Percentiles rank a stretch among this genome's conserved stretches.
phyloP scores from a whole-genome alignment of 345 rosid genomes.

The Physaria fendleri region DNA sequence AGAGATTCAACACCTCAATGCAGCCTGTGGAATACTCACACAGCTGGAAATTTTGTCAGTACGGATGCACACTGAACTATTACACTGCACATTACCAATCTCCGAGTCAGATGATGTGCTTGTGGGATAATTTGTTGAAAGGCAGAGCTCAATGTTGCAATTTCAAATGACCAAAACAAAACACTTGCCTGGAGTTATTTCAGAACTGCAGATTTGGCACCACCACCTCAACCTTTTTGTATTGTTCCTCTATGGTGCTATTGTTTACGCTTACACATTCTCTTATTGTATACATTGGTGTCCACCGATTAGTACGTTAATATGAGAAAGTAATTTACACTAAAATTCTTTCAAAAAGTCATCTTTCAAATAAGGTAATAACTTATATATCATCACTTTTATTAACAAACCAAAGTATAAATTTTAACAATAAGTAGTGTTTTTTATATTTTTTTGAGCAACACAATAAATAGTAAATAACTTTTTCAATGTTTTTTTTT shows the following conservation, averaged over 20 bases:
- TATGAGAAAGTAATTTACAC: slow-evolving; percentile 11
- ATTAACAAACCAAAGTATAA: too few species aligned
- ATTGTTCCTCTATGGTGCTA: background rate
- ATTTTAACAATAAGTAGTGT: too few species aligned
- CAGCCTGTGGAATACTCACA: slow-evolving; percentile 79
- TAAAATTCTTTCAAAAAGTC: background rate
- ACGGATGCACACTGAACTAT: slow-evolving; percentile 82
- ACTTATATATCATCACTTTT: too few species aligned
- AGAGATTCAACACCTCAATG: slow-evolving; percentile 56
- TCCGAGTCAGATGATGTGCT: slow-evolving; percentile 85
- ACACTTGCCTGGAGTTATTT: background rate
- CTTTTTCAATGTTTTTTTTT: too few species aligned
- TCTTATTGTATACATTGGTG: slow-evolving; percentile 20
- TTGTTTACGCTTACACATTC: slow-evolving; percentile 6
- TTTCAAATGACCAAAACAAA: slow-evolving; percentile 49
- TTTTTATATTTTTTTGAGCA: too few species aligned
- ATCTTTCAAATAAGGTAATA: too few species aligned
- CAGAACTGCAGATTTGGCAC: background rate
- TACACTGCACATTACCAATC: slow-evolving; percentile 96
- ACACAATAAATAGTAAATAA: too few species aligned
- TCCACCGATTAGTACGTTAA: background rate
- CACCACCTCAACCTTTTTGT: background rate
- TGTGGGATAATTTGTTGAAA: slow-evolving; percentile 80
- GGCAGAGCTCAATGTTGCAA: slow-evolving; percentile 80
- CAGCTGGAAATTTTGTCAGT: slow-evolving; percentile 93